Evolutionary conservation across 805 yeast species (phyloP).

Genomic region (Starmerella ratchasimensis): DNA sequence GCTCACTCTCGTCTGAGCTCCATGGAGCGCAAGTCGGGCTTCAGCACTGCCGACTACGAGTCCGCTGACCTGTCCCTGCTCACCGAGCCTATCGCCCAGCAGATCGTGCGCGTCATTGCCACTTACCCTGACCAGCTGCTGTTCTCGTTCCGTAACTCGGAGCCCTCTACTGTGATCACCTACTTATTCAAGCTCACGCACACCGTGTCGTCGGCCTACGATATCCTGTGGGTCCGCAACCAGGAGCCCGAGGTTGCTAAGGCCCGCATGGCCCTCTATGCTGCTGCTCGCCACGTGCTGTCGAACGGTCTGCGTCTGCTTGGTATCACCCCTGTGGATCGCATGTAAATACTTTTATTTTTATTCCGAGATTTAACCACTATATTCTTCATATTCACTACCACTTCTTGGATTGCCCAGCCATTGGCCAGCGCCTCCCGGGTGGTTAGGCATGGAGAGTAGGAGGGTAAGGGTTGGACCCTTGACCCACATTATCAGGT

Average conservation of each 20-base stretch:
- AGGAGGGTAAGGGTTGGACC: no score
- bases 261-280: slow-evolving; percentile 85
- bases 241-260: slow-evolving; percentile 74
- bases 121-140: slow-evolving; percentile 85
- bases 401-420: no score
- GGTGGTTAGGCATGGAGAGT: no score
- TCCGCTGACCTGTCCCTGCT: slow-evolving; percentile 47
- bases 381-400: no score
- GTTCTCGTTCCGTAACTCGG: slow-evolving; percentile 69
- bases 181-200: slow-evolving; percentile 86
- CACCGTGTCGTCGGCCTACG: slow-evolving; percentile 91
- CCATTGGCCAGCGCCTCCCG: no score
- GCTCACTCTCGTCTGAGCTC: slow-evolving; percentile 96
- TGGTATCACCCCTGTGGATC: slow-evolving; percentile 95
- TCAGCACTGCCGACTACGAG: slow-evolving; percentile 22
- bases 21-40: slow-evolving; percentile 66
- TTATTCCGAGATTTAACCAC: neutral
- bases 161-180: slow-evolving; percentile 89
- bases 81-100: slow-evolving; percentile 55
- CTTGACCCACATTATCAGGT: no score
- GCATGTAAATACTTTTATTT: slow-evolving; percentile 48
- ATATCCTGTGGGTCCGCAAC: slow-evolving; percentile 91
- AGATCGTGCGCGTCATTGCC: slow-evolving; percentile 61
- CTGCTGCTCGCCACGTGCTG: slow-evolving; percentile 78
- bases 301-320: slow-evolving; percentile 78